A percentile compares a stretch with the other conserved stretches of the same genome.
phyloP scores from a whole-genome alignment of 768 basidiomycete species.

The Panus rudis region DNA sequence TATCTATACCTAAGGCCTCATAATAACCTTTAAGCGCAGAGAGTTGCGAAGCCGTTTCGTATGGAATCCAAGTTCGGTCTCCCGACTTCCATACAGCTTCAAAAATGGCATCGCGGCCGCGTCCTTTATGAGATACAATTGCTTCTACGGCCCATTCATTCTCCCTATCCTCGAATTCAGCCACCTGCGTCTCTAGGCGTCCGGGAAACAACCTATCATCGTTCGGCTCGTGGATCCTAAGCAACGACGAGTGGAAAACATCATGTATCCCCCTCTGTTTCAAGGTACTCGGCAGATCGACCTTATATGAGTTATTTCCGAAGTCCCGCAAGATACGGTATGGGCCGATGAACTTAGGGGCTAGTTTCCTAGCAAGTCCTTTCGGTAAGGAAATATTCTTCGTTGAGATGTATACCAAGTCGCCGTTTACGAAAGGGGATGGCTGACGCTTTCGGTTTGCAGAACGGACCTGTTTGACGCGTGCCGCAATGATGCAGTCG shows the following conservation, averaged over 20 bases:
- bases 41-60: conserved; percentile 3
- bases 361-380: conserved; percentile 27
- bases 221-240: conserved; percentile 23
- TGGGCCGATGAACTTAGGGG: conserved; percentile 34
- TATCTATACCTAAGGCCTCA: background rate
- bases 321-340: conserved; percentile 20
- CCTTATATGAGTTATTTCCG: conserved; percentile 19
- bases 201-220: conserved; percentile 31
- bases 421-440: conserved; percentile 14
- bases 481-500: conserved; percentile 29
- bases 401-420: conserved; percentile 30
- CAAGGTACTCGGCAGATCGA: conserved; percentile 25
- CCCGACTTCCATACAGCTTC: conserved; percentile 10
- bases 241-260: conserved; percentile 28
- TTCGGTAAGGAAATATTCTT: conserved; percentile 30
- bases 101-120: conserved; percentile 1
- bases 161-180: conserved; percentile 30
- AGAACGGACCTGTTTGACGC: conserved; percentile 22
- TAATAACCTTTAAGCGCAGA: conserved; percentile 10
- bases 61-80: conserved; percentile 15
- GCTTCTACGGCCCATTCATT: conserved; percentile 34
- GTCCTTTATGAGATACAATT: conserved; percentile 18
- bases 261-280: conserved; percentile 22
- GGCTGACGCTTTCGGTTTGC: conserved; percentile 20
- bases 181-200: conserved; percentile 18